Percentiles rank a stretch among this genome's conserved stretches.
Conservation (phyloP, 2,329 filamentous ascomycete species). For the Phaeosphaeria sp. region DNA sequence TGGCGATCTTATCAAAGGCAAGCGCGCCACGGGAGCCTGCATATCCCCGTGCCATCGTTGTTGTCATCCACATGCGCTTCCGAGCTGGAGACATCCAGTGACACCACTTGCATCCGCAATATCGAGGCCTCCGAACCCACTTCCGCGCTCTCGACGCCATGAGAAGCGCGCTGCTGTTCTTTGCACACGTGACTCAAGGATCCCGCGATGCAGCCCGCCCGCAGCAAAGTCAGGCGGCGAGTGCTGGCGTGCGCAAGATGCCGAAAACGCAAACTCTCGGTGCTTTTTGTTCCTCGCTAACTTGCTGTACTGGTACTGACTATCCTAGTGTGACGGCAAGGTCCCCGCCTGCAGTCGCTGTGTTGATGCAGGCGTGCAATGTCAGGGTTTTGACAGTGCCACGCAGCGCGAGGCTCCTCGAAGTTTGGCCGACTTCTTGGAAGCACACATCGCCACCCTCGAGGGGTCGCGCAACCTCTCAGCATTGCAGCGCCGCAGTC, state of each 20-base stretch:
- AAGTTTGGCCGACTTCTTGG: slow-evolving; percentile 43
- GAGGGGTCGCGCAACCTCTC: slow-evolving; percentile 25
- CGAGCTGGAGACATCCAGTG: background rate
- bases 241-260: slow-evolving; percentile 47
- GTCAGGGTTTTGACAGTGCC: slow-evolving; percentile 45
- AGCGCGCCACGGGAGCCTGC: slow-evolving; percentile 10
- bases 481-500: slow-evolving; percentile 19
- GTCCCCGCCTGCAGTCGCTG: slow-evolving; percentile 45
- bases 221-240: slow-evolving; percentile 43
- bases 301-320: slow-evolving; percentile 19
- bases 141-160: slow-evolving; percentile 20
- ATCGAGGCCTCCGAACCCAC: background rate
- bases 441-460: slow-evolving; percentile 39
- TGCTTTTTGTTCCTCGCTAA: slow-evolving; percentile 10
- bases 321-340: slow-evolving; percentile 43
- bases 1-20: slow-evolving; percentile 13
- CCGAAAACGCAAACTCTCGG: slow-evolving; percentile 45
- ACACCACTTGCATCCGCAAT: background rate
- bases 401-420: slow-evolving; percentile 42
- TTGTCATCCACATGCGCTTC: slow-evolving; percentile 5
- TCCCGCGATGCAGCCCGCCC: slow-evolving; percentile 37
- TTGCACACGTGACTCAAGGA: slow-evolving; percentile 17
- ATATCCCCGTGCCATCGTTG: slow-evolving; percentile 12
- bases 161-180: slow-evolving; percentile 22
- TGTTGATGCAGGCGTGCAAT: slow-evolving; percentile 37